Conservation (phyloP, 441 rosid species). For the Manihot esculenta region DNA sequence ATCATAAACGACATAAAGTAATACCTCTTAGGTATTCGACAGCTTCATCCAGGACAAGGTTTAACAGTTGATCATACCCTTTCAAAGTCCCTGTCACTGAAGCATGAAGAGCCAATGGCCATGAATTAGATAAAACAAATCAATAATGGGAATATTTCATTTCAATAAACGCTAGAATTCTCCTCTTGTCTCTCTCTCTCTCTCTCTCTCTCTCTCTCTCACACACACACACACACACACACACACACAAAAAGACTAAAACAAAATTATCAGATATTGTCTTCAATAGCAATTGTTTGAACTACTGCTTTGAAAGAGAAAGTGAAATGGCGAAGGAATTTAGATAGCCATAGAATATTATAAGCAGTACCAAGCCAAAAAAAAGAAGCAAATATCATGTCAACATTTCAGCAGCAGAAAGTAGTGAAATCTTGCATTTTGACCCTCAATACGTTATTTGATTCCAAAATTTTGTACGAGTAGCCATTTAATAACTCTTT, state of each 20-base stretch:
- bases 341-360: background rate
- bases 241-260: background rate
- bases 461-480: background rate
- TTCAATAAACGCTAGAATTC: background rate
- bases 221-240: too few species aligned
- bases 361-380: background rate
- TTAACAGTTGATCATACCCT: constrained; percentile 89
- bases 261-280: background rate
- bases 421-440: too few species aligned
- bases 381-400: background rate
- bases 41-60: constrained; percentile 92
- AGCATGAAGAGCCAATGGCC: constrained; percentile 4
- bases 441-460: background rate
- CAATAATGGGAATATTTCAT: background rate
- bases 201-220: too few species aligned
- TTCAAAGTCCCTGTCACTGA: constrained; percentile 90
- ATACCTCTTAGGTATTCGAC: constrained; percentile 85
- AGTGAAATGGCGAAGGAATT: too few species aligned
- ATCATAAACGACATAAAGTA: background rate
- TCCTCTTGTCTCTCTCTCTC: background rate
- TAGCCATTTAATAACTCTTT: background rate
- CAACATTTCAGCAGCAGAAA: background rate
- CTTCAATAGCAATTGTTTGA: too few species aligned
- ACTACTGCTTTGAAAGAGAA: too few species aligned
- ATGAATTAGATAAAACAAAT: background rate